These are phyloP conservation scores for Hsuehochloa calcarea DNA, from an alignment of 176 grass and related monocot species.

Conservation along the genomic window DNA sequence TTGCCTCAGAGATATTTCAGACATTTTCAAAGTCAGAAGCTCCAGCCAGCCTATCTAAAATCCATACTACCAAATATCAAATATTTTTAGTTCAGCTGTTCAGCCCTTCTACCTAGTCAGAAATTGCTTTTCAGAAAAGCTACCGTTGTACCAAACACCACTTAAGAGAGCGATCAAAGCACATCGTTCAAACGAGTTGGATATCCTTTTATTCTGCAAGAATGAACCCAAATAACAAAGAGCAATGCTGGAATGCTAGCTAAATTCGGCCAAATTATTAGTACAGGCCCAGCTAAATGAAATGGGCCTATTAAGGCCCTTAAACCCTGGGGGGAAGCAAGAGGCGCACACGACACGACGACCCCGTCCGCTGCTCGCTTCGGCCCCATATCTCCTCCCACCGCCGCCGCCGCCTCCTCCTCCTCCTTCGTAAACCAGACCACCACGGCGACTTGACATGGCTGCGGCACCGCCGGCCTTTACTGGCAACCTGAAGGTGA, in stretches of 20 bases:
- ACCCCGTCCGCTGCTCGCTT: background rate
- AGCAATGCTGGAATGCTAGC: background rate
- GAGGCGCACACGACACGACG: too few relatives aligned
- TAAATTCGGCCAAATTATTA: background rate
- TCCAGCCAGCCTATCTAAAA: too few relatives aligned
- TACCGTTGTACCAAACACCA: too few relatives aligned
- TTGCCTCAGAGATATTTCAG: too few relatives aligned
- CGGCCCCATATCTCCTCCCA: background rate
- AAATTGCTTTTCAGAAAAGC: too few relatives aligned
- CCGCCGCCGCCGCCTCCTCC: background rate
- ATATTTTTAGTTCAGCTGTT: too few relatives aligned
- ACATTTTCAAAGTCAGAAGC: too few relatives aligned
- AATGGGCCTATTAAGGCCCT: background rate
- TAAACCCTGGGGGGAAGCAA: background rate
- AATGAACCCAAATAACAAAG: background rate
- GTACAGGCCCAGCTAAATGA: background rate
- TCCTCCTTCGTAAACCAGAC: background rate
- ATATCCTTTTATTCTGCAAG: background rate
- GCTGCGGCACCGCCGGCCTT: slow-evolving; percentile 47
- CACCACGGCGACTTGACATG: slow-evolving; percentile 18
- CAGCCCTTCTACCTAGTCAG: too few relatives aligned
- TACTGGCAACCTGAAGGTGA: slow-evolving; percentile 62
- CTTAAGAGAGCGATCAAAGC: background rate
- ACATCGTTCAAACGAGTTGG: background rate
- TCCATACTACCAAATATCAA: too few relatives aligned